Conservation (phyloP, 371 early-diverging fungal species). For the Phascolomyces articulosus region DNA sequence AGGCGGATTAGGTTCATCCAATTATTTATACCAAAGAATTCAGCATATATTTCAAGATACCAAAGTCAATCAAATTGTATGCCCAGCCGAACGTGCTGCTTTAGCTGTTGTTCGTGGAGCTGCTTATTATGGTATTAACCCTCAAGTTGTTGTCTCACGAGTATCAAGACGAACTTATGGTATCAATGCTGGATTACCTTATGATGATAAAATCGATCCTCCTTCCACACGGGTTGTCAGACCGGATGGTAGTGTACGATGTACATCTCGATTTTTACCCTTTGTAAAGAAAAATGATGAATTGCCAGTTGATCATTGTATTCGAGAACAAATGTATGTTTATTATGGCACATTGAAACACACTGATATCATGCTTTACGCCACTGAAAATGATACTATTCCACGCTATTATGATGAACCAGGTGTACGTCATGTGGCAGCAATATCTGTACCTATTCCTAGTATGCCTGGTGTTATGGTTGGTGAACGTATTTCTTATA, state of each 20-base stretch:
- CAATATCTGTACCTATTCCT: slow-evolving; percentile 50
- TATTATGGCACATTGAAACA: slow-evolving; percentile 47
- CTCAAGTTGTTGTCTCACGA: slow-evolving; percentile 53
- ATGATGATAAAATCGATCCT: slow-evolving; percentile 40
- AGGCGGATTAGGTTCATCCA: slow-evolving; percentile 55
- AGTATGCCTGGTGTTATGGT: slow-evolving; percentile 28
- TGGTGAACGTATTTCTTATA: slow-evolving; percentile 43
- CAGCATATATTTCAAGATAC: slow-evolving; percentile 26
- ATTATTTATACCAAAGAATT: slow-evolving; percentile 44
- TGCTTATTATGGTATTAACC: slow-evolving; percentile 55
- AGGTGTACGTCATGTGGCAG: slow-evolving; percentile 42
- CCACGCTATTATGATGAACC: slow-evolving; percentile 45
- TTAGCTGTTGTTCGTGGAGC: slow-evolving; percentile 56
- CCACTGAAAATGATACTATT: slow-evolving; percentile 36
- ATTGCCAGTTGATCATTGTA: slow-evolving; percentile 47
- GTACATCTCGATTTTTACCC: slow-evolving; percentile 43
- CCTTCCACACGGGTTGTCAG: slow-evolving; percentile 33
- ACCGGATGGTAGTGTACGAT: slow-evolving; percentile 50
- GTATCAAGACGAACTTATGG: slow-evolving; percentile 63
- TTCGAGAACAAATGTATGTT: slow-evolving; percentile 50
- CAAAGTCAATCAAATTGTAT: slow-evolving; percentile 35
- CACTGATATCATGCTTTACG: slow-evolving; percentile 51
- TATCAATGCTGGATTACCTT: slow-evolving; percentile 63
- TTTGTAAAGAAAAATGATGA: slow-evolving; percentile 47
- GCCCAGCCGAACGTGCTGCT: slow-evolving; percentile 44